A percentile compares a stretch with the other conserved stretches of the same genome.
These are phyloP conservation scores for Inonotus obliquus DNA, from an alignment of 1,284 basidiomycete genomes.

Conservation along the genomic window DNA sequence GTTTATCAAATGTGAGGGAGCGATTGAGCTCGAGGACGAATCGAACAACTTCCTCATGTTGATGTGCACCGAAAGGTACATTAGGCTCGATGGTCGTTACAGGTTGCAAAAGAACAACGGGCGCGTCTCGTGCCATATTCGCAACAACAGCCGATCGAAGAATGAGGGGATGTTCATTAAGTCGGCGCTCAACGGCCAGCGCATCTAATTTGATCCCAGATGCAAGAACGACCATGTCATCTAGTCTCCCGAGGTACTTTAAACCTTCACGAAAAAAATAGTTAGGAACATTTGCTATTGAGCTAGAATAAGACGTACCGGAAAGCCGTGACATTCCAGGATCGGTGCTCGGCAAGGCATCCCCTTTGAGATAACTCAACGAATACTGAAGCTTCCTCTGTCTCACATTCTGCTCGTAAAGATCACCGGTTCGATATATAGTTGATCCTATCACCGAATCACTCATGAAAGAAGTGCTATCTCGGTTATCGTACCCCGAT, in stretches of 20 bases:
- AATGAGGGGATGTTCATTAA: slow-evolving; percentile 7
- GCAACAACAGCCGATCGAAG: slow-evolving; percentile 3
- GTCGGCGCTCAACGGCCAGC: slow-evolving; percentile 14
- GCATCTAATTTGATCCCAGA: slow-evolving; percentile 18
- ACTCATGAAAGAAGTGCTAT: not conserved
- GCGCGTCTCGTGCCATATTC: not conserved
- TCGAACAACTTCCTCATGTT: not conserved
- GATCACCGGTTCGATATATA: slow-evolving; percentile 18
- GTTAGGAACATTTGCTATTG: not conserved
- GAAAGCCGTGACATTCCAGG: not conserved
- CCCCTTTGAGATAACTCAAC: slow-evolving; percentile 6
- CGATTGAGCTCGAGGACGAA: slow-evolving; percentile 14
- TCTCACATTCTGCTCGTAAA: slow-evolving; percentile 8
- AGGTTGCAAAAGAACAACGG: slow-evolving; percentile 11
- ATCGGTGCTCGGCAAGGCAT: not conserved
- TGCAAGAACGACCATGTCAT: slow-evolving; percentile 13
- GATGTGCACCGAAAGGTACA: not conserved
- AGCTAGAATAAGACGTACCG: not conserved
- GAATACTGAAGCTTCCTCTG: not conserved
- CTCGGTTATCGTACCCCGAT: not conserved
- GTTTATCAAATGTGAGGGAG: slow-evolving; percentile 19
- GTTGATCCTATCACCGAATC: slow-evolving; percentile 5
- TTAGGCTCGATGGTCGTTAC: not conserved
- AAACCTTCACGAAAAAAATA: not conserved
- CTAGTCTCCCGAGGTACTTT: slow-evolving; percentile 13